Percentiles rank a stretch among this genome's conserved stretches.
Conservation (phyloP, 148 eudicot species). For the Diospyros lotus region DNA sequence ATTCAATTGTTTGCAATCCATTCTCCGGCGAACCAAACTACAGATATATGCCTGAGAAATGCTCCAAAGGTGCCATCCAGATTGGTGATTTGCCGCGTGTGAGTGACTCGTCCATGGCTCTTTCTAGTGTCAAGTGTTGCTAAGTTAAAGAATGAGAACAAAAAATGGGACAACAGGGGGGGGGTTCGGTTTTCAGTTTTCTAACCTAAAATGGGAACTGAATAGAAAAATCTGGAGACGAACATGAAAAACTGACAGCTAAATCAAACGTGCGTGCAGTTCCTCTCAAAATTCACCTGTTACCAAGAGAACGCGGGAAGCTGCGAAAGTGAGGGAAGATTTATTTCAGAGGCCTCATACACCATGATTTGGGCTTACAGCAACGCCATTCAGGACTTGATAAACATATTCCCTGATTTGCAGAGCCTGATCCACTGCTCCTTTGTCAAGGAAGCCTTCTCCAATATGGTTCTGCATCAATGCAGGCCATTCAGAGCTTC, state of each 20-base stretch:
- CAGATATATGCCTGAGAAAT: constrained; percentile 37
- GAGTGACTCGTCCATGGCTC: constrained; percentile 19
- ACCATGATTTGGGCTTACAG: constrained; percentile 50
- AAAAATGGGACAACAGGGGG: no score
- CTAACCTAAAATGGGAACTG: no score
- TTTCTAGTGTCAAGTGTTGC: background rate
- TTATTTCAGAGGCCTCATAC: constrained; percentile 38
- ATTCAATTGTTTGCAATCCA: constrained; percentile 55
- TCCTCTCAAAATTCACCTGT: constrained; percentile 65
- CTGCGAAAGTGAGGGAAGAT: constrained; percentile 33
- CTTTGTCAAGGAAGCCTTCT: constrained; percentile 37
- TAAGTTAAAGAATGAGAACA: no score
- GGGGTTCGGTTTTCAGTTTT: no score
- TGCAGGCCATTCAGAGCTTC: constrained; percentile 46
- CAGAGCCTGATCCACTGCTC: constrained; percentile 48
- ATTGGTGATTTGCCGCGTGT: constrained; percentile 61
- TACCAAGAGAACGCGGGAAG: constrained; percentile 15
- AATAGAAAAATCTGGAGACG: no score
- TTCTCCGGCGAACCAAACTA: constrained; percentile 59
- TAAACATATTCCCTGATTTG: constrained; percentile 54
- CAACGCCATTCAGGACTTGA: constrained; percentile 46
- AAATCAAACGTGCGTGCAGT: constrained; percentile 25
- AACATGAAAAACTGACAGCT: no score
- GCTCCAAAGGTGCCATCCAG: constrained; percentile 46
- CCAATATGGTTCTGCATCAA: constrained; percentile 36